Conservation (phyloP, 1,284 basidiomycete species). For the Waitea zeae region DNA sequence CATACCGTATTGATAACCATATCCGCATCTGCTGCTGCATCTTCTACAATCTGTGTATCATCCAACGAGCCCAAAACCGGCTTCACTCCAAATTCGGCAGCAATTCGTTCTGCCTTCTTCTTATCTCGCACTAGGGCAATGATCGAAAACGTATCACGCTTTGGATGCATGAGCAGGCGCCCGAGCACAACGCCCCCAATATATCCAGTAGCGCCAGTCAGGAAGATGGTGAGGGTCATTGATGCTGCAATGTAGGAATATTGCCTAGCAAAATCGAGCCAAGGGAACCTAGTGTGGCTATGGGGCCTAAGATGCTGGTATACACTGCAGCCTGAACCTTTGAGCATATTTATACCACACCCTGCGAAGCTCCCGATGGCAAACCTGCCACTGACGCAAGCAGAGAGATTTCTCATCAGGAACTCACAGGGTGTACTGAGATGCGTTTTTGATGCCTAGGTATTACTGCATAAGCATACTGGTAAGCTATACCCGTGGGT, state of each 20-base stretch:
- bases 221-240: neutral
- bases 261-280: slow-evolving; percentile 10
- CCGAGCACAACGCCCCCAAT: slow-evolving; percentile 32
- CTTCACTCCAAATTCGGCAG: slow-evolving; percentile 14
- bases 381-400: no score
- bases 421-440: no score
- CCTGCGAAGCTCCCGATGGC: no score
- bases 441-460: no score
- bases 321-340: no score
- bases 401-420: no score
- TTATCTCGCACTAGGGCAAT: slow-evolving; percentile 23
- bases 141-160: slow-evolving; percentile 19
- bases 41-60: slow-evolving; percentile 14
- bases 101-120: slow-evolving; percentile 18
- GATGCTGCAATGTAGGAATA: slow-evolving; percentile 11
- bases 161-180: slow-evolving; percentile 23
- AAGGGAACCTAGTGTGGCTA: slow-evolving; percentile 9
- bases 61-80: slow-evolving; percentile 16
- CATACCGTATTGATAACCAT: slow-evolving; percentile 14
- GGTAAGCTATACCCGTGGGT: no score
- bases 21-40: slow-evolving; percentile 23
- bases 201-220: slow-evolving; percentile 21
- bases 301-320: neutral
- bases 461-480: no score
- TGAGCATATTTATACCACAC: no score